Conservation (phyloP, 2,329 filamentous ascomycete genomes). For the Stagonosporopsis tanaceti region DNA sequence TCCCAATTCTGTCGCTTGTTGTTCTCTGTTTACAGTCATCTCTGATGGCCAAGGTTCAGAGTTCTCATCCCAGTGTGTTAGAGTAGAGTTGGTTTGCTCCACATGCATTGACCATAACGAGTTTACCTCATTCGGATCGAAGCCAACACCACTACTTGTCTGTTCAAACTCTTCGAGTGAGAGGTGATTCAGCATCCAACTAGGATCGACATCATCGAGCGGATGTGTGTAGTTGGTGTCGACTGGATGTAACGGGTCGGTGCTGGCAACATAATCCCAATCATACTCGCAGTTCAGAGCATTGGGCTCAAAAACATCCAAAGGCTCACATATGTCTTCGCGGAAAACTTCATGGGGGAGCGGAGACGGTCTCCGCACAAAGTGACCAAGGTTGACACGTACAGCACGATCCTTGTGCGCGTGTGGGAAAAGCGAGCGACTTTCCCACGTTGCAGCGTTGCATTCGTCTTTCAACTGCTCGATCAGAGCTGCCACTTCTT, state of each 20-base stretch:
- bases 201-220: slow-evolving; percentile 19
- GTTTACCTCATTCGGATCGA: slow-evolving; percentile 5
- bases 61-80: neutral
- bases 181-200: slow-evolving; percentile 21
- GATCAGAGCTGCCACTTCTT: slow-evolving; percentile 20
- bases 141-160: neutral
- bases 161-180: slow-evolving; percentile 12
- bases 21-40: too few relatives aligned
- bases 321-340: slow-evolving; percentile 25
- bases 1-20: neutral
- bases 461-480: slow-evolving; percentile 23
- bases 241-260: slow-evolving; percentile 36
- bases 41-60: neutral
- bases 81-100: neutral
- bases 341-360: slow-evolving; percentile 28
- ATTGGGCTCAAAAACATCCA: slow-evolving; percentile 1
- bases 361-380: slow-evolving; percentile 15
- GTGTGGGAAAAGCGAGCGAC: slow-evolving; percentile 18
- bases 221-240: slow-evolving; percentile 25
- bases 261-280: slow-evolving; percentile 28
- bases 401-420: slow-evolving; percentile 7
- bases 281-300: slow-evolving; percentile 25
- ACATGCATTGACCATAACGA: slow-evolving; percentile 17
- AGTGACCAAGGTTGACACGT: slow-evolving; percentile 12
- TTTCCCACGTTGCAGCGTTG: slow-evolving; percentile 23